Evolutionary conservation across 257 asterid species (phyloP).

Genomic region (Gentiana straminea): DNA sequence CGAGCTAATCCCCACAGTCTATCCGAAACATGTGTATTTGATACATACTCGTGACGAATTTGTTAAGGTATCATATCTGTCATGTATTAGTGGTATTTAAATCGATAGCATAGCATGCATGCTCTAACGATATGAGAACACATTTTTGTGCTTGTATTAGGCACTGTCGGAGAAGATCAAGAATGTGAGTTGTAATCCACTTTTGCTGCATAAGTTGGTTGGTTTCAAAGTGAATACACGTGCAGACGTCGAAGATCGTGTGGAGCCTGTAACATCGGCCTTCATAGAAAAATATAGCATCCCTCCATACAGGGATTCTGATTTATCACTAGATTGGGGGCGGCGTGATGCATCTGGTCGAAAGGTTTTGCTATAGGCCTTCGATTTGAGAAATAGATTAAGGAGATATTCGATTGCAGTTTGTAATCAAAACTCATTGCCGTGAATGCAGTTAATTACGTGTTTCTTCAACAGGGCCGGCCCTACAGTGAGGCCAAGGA

Average conservation of each 20-base stretch:
- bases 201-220: neutral
- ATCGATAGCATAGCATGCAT: neutral
- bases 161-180: neutral
- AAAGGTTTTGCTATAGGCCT: neutral
- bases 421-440: too few species aligned
- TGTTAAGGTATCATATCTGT: neutral
- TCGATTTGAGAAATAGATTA: too few species aligned
- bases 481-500: too few species aligned
- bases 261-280: neutral
- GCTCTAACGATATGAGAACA: too few species aligned
- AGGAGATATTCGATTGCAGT: too few species aligned
- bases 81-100: neutral
- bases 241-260: neutral
- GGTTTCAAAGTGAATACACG: neutral
- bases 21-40: neutral
- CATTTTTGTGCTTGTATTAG: neutral
- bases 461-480: too few species aligned
- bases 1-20: slow-evolving; percentile 3
- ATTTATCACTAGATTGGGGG: neutral
- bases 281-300: neutral
- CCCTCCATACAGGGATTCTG: neutral
- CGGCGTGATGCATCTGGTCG: neutral
- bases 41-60: neutral
- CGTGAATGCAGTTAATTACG: too few species aligned
- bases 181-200: neutral